Evolutionary conservation across 352 stramenopile genomes (phyloP), one percentile per base, ranked within the genome.

Genomic region (Globisporangium solare): DNA sequence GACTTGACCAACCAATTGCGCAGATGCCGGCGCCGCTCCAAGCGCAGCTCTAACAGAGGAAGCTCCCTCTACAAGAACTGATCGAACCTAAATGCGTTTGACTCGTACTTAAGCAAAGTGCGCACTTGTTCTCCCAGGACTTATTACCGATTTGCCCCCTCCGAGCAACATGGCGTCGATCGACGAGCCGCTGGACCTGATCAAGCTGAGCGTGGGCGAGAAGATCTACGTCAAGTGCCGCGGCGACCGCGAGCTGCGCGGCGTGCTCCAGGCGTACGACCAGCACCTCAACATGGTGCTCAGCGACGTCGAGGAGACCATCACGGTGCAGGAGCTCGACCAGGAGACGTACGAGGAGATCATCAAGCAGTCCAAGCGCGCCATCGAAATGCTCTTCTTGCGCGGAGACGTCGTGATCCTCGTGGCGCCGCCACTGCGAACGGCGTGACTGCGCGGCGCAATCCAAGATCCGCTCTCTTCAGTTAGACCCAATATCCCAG

Each of bases 261-360:
- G 97, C 32, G 96, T 97, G 72, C 78, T 99, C 47, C 96, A 98
- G 76, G 97, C 96, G 1, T 99, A 98, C 70, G 97, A 99, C 73
- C 95, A 99, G 71, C 97, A 99, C 74, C 76, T 99, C 35, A 99
- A 99, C 75, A 97, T 99, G 88, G 96, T 99, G 52, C 73, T 99
- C 22, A 96, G 95, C 58, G 96, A 99, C 61, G 97, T 99, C 17
- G 97, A 99, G 71, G 97, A 99, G 81, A 99, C 96, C 21, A 97
- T 99, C 42, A 98, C 94, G 14, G 95, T 83, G 35, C 86, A 96
- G 59, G 96, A 99, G 71, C 79, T 98, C 51, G 97, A 99, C 71
- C 86, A 97, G 64, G 95, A 99, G 76, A 99, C 96, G 10, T 97
- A 97, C 64, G 97, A 99, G 77, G 95, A 99, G 79, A 98, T 99